Evolutionary conservation across 78 protist genomes (phyloP).

Genomic region (Emiliania huxleyi): DNA sequence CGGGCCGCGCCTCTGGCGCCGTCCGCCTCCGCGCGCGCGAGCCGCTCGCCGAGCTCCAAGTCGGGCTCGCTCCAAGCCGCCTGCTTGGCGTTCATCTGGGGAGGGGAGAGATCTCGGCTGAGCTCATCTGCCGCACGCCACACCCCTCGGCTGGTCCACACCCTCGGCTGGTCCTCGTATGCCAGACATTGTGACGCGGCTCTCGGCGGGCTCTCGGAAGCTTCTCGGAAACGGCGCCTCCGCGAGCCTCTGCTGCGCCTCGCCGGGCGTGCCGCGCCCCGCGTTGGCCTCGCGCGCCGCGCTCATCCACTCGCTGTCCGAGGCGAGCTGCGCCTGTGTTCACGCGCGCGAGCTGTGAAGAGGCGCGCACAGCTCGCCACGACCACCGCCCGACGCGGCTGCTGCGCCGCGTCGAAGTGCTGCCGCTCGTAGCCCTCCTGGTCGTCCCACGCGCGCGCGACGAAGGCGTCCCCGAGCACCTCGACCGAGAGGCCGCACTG

Average conservation of each 20-base stretch:
- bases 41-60: neutral
- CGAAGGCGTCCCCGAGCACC: conserved; percentile 25
- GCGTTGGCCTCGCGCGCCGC: neutral
- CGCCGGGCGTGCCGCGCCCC: neutral
- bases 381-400: no score
- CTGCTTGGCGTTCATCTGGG: no score
- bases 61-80: neutral
- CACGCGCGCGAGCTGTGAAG: no score
- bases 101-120: no score
- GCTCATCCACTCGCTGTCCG: neutral
- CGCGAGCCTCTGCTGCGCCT: neutral
- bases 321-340: neutral
- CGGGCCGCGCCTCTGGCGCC: neutral
- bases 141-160: no score
- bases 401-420: neutral
- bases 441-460: conserved; percentile 2
- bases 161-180: no score
- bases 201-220: no score
- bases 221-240: no score
- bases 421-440: conserved; percentile 7
- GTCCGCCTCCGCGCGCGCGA: neutral
- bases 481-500: neutral
- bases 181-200: no score
- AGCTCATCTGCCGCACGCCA: no score
- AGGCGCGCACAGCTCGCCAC: no score